Evolutionary conservation across 192 early-diverging fungal genomes (phyloP).

Genomic region (Coemansia sp.): DNA sequence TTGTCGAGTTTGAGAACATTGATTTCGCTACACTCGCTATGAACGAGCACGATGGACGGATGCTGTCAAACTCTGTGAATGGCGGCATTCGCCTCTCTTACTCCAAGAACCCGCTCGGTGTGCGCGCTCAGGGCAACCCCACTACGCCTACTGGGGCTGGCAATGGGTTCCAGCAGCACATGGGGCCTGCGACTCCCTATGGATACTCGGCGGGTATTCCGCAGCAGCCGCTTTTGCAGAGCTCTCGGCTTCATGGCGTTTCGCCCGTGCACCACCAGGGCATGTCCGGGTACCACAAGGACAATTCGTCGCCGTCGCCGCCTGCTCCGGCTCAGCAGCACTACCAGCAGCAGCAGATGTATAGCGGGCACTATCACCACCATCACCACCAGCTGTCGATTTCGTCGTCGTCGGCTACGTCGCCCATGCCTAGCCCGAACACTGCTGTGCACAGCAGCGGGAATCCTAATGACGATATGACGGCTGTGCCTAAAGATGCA

Average conservation of each 20-base stretch:
- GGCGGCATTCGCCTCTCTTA: conserved; percentile 95
- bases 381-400: conserved; percentile 23
- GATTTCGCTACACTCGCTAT: conserved; percentile 86
- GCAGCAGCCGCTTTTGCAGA: conserved; percentile 12
- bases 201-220: conserved; percentile 23
- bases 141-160: neutral
- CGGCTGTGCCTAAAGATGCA: conserved; percentile 39
- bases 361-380: conserved; percentile 5
- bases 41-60: conserved; percentile 81
- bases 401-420: conserved; percentile 42
- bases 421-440: conserved; percentile 41
- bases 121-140: conserved; percentile 60
- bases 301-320: conserved; percentile 39
- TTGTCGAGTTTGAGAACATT: conserved; percentile 99
- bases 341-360: conserved; percentile 12
- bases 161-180: conserved; percentile 15
- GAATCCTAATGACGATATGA: conserved; percentile 1
- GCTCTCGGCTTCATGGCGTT: conserved; percentile 4
- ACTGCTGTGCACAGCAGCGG: conserved; percentile 15
- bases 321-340: conserved; percentile 16
- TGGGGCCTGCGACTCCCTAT: conserved; percentile 11
- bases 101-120: conserved; percentile 95
- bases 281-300: conserved; percentile 11
- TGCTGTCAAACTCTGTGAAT: conserved; percentile 80
- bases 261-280: conserved; percentile 32